Conservation (phyloP, 441 rosid species). For the Geranium incanum region DNA sequence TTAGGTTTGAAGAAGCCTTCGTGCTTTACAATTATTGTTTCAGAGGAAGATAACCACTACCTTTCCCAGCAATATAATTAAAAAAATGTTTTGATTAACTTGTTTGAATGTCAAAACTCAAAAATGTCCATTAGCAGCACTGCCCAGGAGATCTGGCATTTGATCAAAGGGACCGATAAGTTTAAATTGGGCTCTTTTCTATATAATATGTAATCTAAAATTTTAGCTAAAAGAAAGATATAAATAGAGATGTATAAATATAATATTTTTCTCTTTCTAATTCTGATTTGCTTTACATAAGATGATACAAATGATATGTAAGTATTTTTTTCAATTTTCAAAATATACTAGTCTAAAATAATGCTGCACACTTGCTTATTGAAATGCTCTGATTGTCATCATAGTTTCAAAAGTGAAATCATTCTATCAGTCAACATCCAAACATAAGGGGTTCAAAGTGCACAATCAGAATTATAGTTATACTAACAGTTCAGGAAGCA, state of each 20-base stretch:
- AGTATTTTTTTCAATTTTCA: background rate
- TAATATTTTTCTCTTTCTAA: background rate
- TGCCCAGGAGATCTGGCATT: background rate
- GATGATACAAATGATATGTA: background rate
- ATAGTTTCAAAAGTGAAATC: no score
- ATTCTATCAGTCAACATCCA: no score
- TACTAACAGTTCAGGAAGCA: conserved; percentile 1
- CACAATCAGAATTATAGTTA: background rate
- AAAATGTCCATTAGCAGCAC: background rate
- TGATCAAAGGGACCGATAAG: background rate
- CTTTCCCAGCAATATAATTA: background rate
- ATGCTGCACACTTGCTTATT: background rate
- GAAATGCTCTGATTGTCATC: no score
- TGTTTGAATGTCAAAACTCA: background rate
- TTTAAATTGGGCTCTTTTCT: background rate
- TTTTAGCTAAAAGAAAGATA: background rate
- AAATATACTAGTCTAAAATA: background rate
- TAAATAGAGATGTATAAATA: conserved; percentile 2
- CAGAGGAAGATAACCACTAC: background rate
- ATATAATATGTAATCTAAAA: background rate
- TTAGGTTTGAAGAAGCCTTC: background rate
- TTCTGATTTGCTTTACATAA: background rate
- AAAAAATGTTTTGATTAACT: background rate
- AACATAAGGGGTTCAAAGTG: background rate
- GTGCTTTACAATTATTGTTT: no score